These are phyloP conservation scores for Penicillium diatomitis DNA, from an alignment of 495 filamentous ascomycete species.

Conservation along the genomic window DNA sequence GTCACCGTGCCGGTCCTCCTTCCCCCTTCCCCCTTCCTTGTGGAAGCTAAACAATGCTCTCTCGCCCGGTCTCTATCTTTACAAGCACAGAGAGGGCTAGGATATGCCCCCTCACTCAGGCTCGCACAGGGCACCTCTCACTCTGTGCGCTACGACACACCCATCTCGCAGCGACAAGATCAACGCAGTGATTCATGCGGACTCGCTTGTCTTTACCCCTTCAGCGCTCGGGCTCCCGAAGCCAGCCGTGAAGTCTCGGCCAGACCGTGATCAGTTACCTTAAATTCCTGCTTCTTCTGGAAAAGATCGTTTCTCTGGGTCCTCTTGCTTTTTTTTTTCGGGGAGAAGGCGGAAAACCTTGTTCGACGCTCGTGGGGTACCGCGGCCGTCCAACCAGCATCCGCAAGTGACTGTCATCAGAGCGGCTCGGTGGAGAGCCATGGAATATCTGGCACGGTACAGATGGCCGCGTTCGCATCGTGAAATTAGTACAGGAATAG, in stretches of 20 bases:
- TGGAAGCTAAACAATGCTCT: too few relatives aligned
- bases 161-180: not conserved
- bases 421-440: conserved; percentile 11
- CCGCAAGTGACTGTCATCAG: conserved; percentile 8
- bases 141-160: not conserved
- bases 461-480: not conserved
- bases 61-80: too few relatives aligned
- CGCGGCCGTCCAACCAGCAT: conserved; percentile 10
- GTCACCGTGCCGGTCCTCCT: too few relatives aligned
- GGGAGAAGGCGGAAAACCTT: conserved; percentile 9
- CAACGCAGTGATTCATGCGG: not conserved
- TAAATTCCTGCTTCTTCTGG: conserved; percentile 3
- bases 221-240: conserved; percentile 10
- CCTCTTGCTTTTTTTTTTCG: not conserved
- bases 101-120: too few relatives aligned
- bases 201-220: conserved; percentile 14
- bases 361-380: conserved; percentile 7
- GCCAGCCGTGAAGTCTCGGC: conserved; percentile 1
- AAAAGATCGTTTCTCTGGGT: conserved; percentile 6
- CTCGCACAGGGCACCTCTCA: too few relatives aligned
- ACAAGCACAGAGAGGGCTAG: too few relatives aligned
- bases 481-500: too few relatives aligned
- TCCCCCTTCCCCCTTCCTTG: too few relatives aligned
- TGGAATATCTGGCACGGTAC: conserved; percentile 4
- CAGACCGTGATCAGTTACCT: not conserved